A percentile compares a stretch with the other conserved stretches of the same genome.
Conservation (phyloP, 306 rosid species). For the Amphicarpaea edgeworthii region DNA sequence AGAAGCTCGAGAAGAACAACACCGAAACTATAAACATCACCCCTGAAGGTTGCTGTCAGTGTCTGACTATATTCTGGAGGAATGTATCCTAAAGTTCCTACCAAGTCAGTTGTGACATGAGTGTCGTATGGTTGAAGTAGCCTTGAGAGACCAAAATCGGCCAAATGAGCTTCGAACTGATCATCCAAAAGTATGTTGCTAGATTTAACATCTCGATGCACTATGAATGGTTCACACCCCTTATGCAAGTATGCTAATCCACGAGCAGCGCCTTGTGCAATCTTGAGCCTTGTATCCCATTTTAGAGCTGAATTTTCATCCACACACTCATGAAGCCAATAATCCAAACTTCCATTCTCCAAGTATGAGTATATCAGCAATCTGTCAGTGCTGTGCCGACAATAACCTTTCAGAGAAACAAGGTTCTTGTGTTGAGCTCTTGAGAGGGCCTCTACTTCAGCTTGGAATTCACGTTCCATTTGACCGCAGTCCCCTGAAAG, state of each 20-base stretch:
- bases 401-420: slow-evolving; percentile 83
- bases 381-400: slow-evolving; percentile 70
- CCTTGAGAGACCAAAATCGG: slow-evolving; percentile 86
- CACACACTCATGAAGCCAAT: slow-evolving; percentile 81
- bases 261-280: slow-evolving; percentile 75
- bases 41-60: slow-evolving; percentile 71
- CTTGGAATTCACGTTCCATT: slow-evolving; percentile 87
- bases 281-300: slow-evolving; percentile 78
- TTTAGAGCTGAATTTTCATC: slow-evolving; percentile 61
- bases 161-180: slow-evolving; percentile 74
- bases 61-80: slow-evolving; percentile 89
- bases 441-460: slow-evolving; percentile 90
- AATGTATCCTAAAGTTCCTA: slow-evolving; percentile 83
- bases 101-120: slow-evolving; percentile 81
- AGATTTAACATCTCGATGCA: slow-evolving; percentile 79
- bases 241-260: slow-evolving; percentile 83
- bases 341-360: slow-evolving; percentile 88
- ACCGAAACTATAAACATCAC: slow-evolving; percentile 83
- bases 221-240: slow-evolving; percentile 76
- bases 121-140: slow-evolving; percentile 75
- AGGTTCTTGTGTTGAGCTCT: slow-evolving; percentile 90
- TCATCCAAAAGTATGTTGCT: slow-evolving; percentile 85
- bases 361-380: slow-evolving; percentile 80
- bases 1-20: slow-evolving; percentile 89
- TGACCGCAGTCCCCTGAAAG: slow-evolving; percentile 90